These are phyloP conservation scores for Neurospora sp. DNA, from an alignment of 495 filamentous ascomycete genomes.

Conservation along the genomic window DNA sequence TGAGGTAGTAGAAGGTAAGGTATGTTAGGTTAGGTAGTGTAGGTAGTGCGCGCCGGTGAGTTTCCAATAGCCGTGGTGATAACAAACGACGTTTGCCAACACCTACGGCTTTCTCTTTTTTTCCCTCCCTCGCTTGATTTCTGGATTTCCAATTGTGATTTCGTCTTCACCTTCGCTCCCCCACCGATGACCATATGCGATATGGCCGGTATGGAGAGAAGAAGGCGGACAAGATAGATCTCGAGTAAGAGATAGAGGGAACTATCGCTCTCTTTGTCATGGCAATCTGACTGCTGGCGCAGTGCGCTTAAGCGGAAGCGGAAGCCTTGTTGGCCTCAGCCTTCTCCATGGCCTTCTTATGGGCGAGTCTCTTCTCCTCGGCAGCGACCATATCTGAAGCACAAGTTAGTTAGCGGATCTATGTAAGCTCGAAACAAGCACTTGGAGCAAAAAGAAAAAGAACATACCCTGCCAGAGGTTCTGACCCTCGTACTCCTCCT, in stretches of 20 bases:
- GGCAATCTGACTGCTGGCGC: background rate
- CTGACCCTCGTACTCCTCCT: constrained; percentile 65
- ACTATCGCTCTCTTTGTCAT: background rate
- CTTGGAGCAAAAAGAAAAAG: background rate
- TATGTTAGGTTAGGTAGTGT: background rate
- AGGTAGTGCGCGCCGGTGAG: background rate
- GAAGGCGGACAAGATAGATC: background rate
- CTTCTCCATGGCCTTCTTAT: constrained; percentile 32
- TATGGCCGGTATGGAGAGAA: background rate
- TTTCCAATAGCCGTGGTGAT: background rate
- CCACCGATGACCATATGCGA: background rate
- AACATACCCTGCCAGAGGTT: constrained; percentile 79
- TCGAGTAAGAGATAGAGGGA: background rate
- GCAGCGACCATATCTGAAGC: constrained; percentile 62
- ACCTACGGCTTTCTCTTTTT: background rate
- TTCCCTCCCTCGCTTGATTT: background rate
- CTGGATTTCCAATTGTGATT: background rate
- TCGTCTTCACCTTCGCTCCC: background rate
- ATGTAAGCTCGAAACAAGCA: background rate
- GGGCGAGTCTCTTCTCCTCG: constrained; percentile 58
- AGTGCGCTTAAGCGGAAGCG: constrained; percentile 3
- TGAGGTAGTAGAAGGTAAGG: background rate
- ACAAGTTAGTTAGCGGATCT: constrained; percentile 6
- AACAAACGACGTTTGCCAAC: background rate
- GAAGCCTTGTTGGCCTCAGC: constrained; percentile 1